Conservation (phyloP, 106 monocot species). For the Xerophyta viscosa region DNA sequence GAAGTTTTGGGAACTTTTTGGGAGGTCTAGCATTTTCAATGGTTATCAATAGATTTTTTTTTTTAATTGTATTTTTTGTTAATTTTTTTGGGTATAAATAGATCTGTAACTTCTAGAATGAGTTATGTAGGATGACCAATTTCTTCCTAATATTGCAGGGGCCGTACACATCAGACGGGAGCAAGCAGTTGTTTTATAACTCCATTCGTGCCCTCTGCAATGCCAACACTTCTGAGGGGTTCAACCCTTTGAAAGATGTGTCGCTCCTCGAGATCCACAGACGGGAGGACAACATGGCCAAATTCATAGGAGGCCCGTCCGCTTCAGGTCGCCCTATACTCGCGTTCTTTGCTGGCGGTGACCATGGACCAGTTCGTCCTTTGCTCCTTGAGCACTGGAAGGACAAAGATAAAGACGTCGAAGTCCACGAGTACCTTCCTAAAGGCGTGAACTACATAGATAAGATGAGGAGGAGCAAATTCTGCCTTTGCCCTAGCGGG, state of each 20-base stretch:
- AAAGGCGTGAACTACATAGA: slow-evolving; percentile 49
- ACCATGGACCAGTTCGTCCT: slow-evolving; percentile 73
- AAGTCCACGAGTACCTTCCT: slow-evolving; percentile 72
- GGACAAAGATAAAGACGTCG: slow-evolving; percentile 44
- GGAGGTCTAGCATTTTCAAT: too few species aligned
- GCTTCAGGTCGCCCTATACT: slow-evolving; percentile 49
- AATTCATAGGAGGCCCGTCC: slow-evolving; percentile 44
- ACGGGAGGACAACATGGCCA: slow-evolving; percentile 14
- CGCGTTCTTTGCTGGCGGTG: slow-evolving; percentile 87
- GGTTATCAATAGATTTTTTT: too few species aligned
- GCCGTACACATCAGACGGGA: slow-evolving; percentile 34
- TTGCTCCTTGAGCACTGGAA: slow-evolving; percentile 68
- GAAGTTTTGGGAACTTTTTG: too few species aligned
- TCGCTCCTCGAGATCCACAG: slow-evolving; percentile 77
- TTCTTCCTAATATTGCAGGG: slow-evolving; percentile 30
- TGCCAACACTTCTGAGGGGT: slow-evolving; percentile 85
- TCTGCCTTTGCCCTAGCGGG: slow-evolving; percentile 88
- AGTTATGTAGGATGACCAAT: neutral
- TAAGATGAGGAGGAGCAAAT: slow-evolving; percentile 78
- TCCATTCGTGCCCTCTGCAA: slow-evolving; percentile 87
- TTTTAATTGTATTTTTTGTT: too few species aligned
- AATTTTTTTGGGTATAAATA: too few species aligned
- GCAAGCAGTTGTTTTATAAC: slow-evolving; percentile 35
- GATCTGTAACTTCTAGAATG: too few species aligned
- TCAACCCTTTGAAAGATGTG: slow-evolving; percentile 62